Evolutionary conservation across 1,139 yeast genomes (phyloP), one percentile per base, ranked within the genome.

Genomic region (Diutina rugosa): DNA sequence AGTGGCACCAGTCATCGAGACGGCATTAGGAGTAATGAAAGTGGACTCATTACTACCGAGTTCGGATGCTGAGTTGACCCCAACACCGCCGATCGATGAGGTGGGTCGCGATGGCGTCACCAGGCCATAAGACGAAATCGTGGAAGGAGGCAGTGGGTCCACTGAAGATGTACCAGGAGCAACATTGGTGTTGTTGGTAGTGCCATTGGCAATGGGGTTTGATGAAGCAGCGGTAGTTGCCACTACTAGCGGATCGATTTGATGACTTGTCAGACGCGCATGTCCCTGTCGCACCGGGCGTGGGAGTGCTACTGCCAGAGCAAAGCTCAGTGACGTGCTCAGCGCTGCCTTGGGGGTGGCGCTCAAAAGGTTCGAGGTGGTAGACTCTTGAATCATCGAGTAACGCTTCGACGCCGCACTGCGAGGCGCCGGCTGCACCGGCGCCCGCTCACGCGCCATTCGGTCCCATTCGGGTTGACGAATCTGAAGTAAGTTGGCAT

Each of bases 391-490:
- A 56, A 76, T 65, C 81, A 77, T 76, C 21, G 79, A 75, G 66
- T 68, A 75, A 57, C 81, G 67, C 67, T 77, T 77, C 10, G 45
- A n/a, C 6, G 21, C 41, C n/a, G 61, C 68, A 66, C 51, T 54
- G 55, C 41, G 58, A 56, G 9, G 47, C 29, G 46, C 53, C 16
- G 26, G 32, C 55, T 7, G 58, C 30, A 46, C 51, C 54, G 57
- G 46, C 59, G 47, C 57, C 44, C 63, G 60, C 52, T 65, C 76
- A 49, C 71, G 68, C 61, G 77, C 76, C 58, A 78, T 72, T 58
- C 76, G 76, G 66, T 93, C 98, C 97, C 97, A 93, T 67, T 91
- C 97, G 5, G 80, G 79, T 57, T 96, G 96, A 46, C 95, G 81
- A 41, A 90, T 85, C 0, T 95, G 82, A 61, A 93, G 73, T 72